Evolutionary conservation across 2,329 filamentous ascomycete species (phyloP).

Genomic region (Rutstroemia sp.): DNA sequence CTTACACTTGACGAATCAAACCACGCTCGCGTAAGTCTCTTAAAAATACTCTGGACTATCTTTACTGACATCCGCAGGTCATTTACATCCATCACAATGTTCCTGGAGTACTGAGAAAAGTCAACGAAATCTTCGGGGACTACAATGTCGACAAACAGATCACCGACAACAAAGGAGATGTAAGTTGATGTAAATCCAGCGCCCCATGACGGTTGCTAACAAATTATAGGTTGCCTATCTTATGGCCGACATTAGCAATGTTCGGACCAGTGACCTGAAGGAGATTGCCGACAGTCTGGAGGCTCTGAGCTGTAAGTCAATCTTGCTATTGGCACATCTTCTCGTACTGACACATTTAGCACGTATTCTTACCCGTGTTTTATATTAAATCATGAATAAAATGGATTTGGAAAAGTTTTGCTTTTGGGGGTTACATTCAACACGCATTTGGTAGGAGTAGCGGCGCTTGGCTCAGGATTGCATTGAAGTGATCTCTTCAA

Average conservation of each 20-base stretch:
- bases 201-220: conserved; percentile 14
- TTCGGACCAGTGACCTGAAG: conserved; percentile 74
- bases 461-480: conserved; percentile 14
- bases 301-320: conserved; percentile 62
- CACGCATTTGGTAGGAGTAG: conserved; percentile 24
- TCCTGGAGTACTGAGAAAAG: conserved; percentile 86
- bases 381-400: conserved; percentile 26
- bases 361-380: conserved; percentile 32
- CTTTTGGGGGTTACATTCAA: conserved; percentile 4
- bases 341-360: conserved; percentile 21
- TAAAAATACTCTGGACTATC: neutral
- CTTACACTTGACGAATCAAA: conserved; percentile 83
- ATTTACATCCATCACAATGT: conserved; percentile 97
- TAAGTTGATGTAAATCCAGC: conserved; percentile 33
- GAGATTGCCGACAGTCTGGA: conserved; percentile 80
- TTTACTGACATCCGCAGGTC: conserved; percentile 42
- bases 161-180: conserved; percentile 88
- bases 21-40: conserved; percentile 62
- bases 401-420: conserved; percentile 3
- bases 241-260: conserved; percentile 94
- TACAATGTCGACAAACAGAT: conserved; percentile 99
- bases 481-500: conserved; percentile 17
- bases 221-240: conserved; percentile 69
- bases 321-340: neutral
- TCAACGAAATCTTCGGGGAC: conserved; percentile 88